These are phyloP conservation scores for Colletotrichum sp. DNA, from an alignment of 2,329 filamentous ascomycete species.

Conservation along the genomic window DNA sequence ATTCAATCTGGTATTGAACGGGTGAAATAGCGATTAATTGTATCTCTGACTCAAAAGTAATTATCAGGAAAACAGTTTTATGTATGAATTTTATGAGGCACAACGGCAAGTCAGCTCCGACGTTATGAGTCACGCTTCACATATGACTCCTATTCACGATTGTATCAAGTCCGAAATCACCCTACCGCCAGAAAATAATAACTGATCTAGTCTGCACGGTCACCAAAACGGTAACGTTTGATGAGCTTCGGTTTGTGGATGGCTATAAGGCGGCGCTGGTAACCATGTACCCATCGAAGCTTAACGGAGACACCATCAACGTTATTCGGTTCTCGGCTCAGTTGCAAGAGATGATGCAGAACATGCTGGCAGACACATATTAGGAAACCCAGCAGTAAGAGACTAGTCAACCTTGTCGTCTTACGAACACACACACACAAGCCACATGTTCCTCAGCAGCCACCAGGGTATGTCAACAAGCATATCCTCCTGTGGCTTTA, in stretches of 20 bases:
- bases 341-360: not conserved
- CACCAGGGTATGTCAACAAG: not conserved
- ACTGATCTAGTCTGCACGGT: not conserved
- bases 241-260: not conserved
- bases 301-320: not conserved
- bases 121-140: not conserved
- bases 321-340: not conserved
- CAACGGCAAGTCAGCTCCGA: not conserved
- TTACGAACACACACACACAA: not conserved
- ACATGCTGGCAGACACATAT: not conserved
- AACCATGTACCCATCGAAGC: not conserved
- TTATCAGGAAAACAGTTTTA: accelerated
- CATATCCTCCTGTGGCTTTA: not conserved
- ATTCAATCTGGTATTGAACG: not conserved
- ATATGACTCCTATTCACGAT: not conserved
- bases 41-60: accelerated
- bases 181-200: not conserved
- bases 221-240: not conserved
- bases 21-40: not conserved
- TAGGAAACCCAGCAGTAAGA: not conserved
- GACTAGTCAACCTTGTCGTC: not conserved
- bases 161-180: not conserved
- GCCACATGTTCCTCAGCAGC: not conserved
- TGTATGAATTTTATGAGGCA: not conserved
- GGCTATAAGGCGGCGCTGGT: not conserved